Percentiles rank a stretch among this genome's conserved stretches.
Conservation (phyloP, 192 early-diverging fungal species). For the Phlyctochytrium bullatum region DNA sequence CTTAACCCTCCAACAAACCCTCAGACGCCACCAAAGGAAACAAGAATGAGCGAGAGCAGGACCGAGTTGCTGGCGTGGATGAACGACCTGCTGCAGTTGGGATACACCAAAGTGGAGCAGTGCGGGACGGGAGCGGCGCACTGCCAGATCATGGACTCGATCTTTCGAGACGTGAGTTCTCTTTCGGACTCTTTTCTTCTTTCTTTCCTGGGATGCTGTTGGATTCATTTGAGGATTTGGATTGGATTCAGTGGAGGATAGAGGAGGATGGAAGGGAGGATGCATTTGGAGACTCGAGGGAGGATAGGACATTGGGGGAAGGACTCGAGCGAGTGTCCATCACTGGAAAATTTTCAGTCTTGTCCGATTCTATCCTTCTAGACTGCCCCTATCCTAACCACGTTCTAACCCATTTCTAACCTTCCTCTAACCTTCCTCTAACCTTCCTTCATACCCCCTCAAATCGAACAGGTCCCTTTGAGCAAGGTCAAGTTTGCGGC, state of each 20-base stretch:
- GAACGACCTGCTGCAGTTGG: conserved; percentile 88
- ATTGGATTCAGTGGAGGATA: too few species aligned
- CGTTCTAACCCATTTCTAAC: too few species aligned
- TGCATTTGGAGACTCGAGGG: too few species aligned
- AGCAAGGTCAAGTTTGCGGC: conserved; percentile 90
- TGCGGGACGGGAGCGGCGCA: conserved; percentile 83
- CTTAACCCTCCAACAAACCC: background rate
- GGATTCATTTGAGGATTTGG: too few species aligned
- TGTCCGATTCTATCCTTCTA: too few species aligned
- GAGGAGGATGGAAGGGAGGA: too few species aligned
- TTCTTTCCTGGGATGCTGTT: background rate
- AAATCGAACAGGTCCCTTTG: conserved; percentile 66
- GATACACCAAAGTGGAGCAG: conserved; percentile 93
- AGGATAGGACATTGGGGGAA: too few species aligned
- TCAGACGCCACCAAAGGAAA: background rate
- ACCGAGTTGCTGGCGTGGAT: conserved; percentile 92
- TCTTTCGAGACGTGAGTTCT: conserved; percentile 53
- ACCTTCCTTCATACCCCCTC: too few species aligned
- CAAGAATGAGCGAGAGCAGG: conserved; percentile 58
- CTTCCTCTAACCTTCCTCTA: too few species aligned
- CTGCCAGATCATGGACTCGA: conserved; percentile 75
- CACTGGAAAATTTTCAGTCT: too few species aligned
- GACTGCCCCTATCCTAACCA: too few species aligned
- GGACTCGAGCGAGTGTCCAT: too few species aligned
- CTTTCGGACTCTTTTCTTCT: background rate